Evolutionary conservation across 2,329 filamentous ascomycete species (phyloP).

Genomic region (Claviceps pazoutovae): DNA sequence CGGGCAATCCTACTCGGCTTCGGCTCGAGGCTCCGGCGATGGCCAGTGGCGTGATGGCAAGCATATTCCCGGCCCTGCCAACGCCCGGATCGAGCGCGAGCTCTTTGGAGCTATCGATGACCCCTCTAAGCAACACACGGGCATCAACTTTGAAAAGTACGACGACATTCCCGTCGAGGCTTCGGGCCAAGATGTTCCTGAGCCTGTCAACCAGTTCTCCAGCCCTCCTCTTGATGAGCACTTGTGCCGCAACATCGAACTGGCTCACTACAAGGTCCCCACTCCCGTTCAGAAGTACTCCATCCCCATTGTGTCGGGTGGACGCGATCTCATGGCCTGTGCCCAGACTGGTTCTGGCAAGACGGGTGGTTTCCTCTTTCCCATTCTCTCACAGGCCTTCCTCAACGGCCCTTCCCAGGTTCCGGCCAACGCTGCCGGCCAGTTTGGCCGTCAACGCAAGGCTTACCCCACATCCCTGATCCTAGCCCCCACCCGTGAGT

Average conservation of each 20-base stretch:
- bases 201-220: conserved; percentile 78
- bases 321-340: conserved; percentile 97
- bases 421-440: conserved; percentile 49
- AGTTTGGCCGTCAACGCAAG: conserved; percentile 89
- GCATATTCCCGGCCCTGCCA: conserved; percentile 79
- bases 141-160: conserved; percentile 99
- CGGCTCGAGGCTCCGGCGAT: conserved; percentile 75
- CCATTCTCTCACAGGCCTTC: conserved; percentile 96
- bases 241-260: conserved; percentile 79
- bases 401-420: conserved; percentile 66
- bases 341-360: conserved; percentile 99
- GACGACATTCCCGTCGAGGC: conserved; percentile 98
- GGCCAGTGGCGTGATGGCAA: conserved; percentile 96
- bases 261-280: conserved; percentile 87
- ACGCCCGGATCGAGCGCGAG: conserved; percentile 84
- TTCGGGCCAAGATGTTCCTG: conserved; percentile 83
- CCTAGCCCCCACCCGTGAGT: conserved; percentile 89
- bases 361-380: conserved; percentile 98
- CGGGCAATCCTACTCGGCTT: conserved; percentile 37
- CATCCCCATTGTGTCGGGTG: conserved; percentile 95
- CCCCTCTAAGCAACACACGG: conserved; percentile 86
- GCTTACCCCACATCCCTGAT: conserved; percentile 94
- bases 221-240: conserved; percentile 94
- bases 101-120: conserved; percentile 87
- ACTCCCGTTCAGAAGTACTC: conserved; percentile 99